Percentiles rank a stretch among this genome's conserved stretches.
phyloP scores from a whole-genome alignment of 768 basidiomycete species.

The Rubroboletus satanas region DNA sequence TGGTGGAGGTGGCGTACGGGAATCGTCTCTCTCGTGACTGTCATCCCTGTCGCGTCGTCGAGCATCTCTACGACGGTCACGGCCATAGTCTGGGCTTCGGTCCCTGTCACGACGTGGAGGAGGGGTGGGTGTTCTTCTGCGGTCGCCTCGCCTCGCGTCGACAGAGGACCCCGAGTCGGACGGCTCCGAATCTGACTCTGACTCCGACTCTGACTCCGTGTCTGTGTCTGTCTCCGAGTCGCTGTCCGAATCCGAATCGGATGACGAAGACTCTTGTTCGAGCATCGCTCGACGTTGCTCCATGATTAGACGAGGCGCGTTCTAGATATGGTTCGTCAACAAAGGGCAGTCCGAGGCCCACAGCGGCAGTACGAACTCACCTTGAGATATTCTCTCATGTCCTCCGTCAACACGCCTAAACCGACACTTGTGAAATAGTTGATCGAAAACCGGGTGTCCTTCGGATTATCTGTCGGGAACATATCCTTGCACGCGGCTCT shows the following conservation, averaged over 20 bases:
- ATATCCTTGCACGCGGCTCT: conserved; percentile 68
- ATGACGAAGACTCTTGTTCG: conserved; percentile 56
- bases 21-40: conserved; percentile 29
- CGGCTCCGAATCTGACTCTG: conserved; percentile 38
- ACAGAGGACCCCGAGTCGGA: conserved; percentile 38
- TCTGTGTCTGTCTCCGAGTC: conserved; percentile 31
- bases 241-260: conserved; percentile 35
- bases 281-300: conserved; percentile 89
- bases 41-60: conserved; percentile 18
- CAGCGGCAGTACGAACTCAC: conserved; percentile 39
- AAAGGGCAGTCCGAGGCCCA: not conserved
- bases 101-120: conserved; percentile 30
- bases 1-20: conserved; percentile 34
- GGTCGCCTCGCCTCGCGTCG: conserved; percentile 24
- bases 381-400: conserved; percentile 95
- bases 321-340: conserved; percentile 43
- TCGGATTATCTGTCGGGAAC: conserved; percentile 96
- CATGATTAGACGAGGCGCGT: conserved; percentile 89
- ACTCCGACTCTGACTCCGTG: conserved; percentile 40
- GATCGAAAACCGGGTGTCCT: conserved; percentile 94
- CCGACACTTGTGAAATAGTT: conserved; percentile 98
- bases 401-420: conserved; percentile 85
- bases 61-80: conserved; percentile 18
- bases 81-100: conserved; percentile 19
- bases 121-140: conserved; percentile 33